Base-by-base conservation (phyloP, 139 green algal species). In the Tetradesmus lagerheimii region DNA sequence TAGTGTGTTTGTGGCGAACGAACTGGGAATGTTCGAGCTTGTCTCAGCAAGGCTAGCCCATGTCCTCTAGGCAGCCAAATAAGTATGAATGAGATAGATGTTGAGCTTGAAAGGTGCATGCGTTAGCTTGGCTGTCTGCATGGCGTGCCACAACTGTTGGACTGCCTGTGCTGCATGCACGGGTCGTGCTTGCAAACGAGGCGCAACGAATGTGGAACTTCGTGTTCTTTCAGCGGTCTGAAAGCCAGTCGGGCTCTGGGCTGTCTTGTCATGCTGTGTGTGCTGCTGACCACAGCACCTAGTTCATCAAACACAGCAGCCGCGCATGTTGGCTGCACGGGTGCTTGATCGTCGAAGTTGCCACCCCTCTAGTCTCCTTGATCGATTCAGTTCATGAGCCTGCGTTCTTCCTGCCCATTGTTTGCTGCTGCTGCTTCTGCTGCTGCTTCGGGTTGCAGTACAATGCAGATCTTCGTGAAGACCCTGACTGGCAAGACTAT, bases 401-500 rank as follows among this genome's bases (percentile, higher is more conserved):
- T 62, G 12, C 20, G 47, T 50, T 4, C 43, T 14, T 50, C 43
- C 43, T 50, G 43, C 43, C 43, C 43, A 8, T 20, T 14, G n/a
- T n/a, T n/a, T n/a, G n/a, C 6, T 62, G 8, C 47, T n/a, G 57
- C 57, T 31, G 16, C 34, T 78, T 34, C 34, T 87, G 81, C 81
- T 87, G 53, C 81, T 62, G 15, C 43, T 86, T 4, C 50, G 80
- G 80, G 47, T 38, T 37, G 53, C 53, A 71, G 38, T 11, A 85
- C 91, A 45, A 97, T 98, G 97, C 97, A 99, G 93, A 98, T 99
- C 86, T 95, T 96, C 41, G 94, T 97, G 27, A 97, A 97, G 94
- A 99, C 97, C 37, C 93, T 99, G 1, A 99, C 97, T 20, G 97
- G 97, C 74, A 99, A 98, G 97, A 99, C 97, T 62, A 98, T 99